Conservation (phyloP, 139 green algal genomes). For the Raphidocelis subcapitata region DNA sequence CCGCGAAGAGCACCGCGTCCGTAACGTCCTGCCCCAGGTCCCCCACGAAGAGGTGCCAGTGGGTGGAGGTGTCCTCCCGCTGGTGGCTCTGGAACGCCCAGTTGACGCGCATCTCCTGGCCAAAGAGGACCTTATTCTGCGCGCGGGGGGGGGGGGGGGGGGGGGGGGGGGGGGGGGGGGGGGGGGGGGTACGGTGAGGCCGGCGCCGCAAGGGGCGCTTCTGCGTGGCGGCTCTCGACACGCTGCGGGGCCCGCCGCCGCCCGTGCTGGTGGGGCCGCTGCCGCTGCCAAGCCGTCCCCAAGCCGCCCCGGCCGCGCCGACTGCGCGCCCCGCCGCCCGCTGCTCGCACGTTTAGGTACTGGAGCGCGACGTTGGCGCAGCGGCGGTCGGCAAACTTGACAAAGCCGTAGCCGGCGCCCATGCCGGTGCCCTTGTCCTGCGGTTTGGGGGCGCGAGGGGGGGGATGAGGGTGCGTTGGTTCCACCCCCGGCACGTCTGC, state of each 20-base stretch:
- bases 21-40: constrained; percentile 61
- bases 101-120: constrained; percentile 69
- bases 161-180: constrained; percentile 12
- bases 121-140: constrained; percentile 47
- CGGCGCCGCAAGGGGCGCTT: background rate
- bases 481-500: background rate
- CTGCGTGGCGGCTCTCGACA: too few relatives aligned
- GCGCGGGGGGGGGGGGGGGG: constrained; percentile 35
- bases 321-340: too few relatives aligned
- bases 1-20: constrained; percentile 39
- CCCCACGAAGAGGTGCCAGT: constrained; percentile 78
- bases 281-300: too few relatives aligned
- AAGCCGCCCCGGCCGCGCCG: background rate
- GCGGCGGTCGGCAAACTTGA: constrained; percentile 51
- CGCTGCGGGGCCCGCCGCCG: too few relatives aligned
- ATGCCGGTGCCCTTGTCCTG: constrained; percentile 31
- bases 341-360: constrained; percentile 2
- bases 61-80: constrained; percentile 50
- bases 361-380: constrained; percentile 26
- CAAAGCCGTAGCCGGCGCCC: constrained; percentile 70
- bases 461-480: background rate
- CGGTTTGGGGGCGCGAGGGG: background rate
- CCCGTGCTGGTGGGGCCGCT: too few relatives aligned
- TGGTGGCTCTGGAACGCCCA: constrained; percentile 77
- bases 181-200: constrained; percentile 10